Conservation (phyloP, 305 asterid species). For the Rubia peregrina region DNA sequence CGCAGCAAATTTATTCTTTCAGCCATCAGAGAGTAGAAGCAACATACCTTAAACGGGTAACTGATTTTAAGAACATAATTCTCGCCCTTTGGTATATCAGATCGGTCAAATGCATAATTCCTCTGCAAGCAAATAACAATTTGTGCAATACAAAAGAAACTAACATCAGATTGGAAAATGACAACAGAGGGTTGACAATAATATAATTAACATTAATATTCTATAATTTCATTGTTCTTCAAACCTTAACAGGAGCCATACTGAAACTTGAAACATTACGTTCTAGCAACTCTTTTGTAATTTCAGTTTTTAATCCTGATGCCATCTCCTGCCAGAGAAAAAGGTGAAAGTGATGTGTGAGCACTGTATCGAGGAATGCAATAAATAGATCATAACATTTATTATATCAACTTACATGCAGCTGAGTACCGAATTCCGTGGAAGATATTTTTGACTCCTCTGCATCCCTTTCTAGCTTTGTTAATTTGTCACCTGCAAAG, state of each 20-base stretch:
- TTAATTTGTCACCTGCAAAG: conserved; percentile 34
- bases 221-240: conserved; percentile 19
- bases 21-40: background rate
- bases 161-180: conserved; percentile 12
- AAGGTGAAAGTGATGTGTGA: conserved; percentile 12
- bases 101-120: conserved; percentile 88
- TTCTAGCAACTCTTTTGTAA: conserved; percentile 47
- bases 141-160: conserved; percentile 12
- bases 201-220: conserved; percentile 1
- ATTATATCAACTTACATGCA: conserved; percentile 51
- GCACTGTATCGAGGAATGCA: conserved; percentile 22
- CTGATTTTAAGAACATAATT: conserved; percentile 76
- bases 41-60: conserved; percentile 73
- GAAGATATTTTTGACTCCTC: conserved; percentile 52
- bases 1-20: background rate
- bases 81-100: conserved; percentile 80
- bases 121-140: conserved; percentile 42
- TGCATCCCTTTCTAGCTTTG: conserved; percentile 51
- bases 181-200: conserved; percentile 14
- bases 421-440: conserved; percentile 36
- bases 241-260: conserved; percentile 89
- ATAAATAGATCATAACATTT: conserved; percentile 15
- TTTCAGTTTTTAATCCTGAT: conserved; percentile 66
- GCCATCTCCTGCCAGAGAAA: conserved; percentile 60
- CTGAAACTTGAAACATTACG: conserved; percentile 66